Conservation (phyloP, 2,329 filamentous ascomycete species). For the Curvularia hawaiiensis region DNA sequence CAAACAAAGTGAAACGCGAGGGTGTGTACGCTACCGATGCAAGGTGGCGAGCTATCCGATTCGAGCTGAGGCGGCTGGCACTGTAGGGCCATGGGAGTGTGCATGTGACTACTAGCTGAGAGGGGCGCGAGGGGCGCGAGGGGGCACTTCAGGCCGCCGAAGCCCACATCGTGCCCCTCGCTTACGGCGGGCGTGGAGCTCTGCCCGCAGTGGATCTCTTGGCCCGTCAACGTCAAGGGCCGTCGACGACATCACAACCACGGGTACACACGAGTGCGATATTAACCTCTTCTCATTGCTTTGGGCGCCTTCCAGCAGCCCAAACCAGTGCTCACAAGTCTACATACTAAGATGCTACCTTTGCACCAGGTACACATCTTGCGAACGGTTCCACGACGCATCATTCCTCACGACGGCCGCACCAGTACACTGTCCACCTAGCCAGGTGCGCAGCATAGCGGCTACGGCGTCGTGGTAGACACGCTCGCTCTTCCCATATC, state of each 20-base stretch:
- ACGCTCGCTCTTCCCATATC: slow-evolving; percentile 44
- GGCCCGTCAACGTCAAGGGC: slow-evolving; percentile 11
- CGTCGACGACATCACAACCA: slow-evolving; percentile 29
- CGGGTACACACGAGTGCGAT: slow-evolving; percentile 11
- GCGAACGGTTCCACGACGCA: slow-evolving; percentile 28
- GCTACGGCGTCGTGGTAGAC: slow-evolving; percentile 26
- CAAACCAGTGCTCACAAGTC: slow-evolving; percentile 26
- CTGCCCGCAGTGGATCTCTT: slow-evolving; percentile 15
- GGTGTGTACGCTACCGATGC: slow-evolving; percentile 23
- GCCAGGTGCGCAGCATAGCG: slow-evolving; percentile 20
- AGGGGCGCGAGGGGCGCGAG: neutral
- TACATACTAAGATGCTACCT: slow-evolving; percentile 32
- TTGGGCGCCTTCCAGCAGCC: slow-evolving; percentile 29
- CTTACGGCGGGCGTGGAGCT: slow-evolving; percentile 16
- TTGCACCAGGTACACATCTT: slow-evolving; percentile 26
- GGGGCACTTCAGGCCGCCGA: slow-evolving; percentile 4
- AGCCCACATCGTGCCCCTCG: slow-evolving; percentile 18
- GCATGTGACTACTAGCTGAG: slow-evolving; percentile 1
- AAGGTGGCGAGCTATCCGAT: slow-evolving; percentile 16
- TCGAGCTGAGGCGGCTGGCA: slow-evolving; percentile 9
- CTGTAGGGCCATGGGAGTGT: neutral
- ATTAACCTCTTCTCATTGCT: slow-evolving; percentile 29
- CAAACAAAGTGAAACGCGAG: slow-evolving; percentile 18
- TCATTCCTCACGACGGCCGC: slow-evolving; percentile 21
- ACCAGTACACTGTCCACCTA: slow-evolving; percentile 21